Conservation (phyloP, 148 eudicot genomes). For the Pouteria glomerata region DNA sequence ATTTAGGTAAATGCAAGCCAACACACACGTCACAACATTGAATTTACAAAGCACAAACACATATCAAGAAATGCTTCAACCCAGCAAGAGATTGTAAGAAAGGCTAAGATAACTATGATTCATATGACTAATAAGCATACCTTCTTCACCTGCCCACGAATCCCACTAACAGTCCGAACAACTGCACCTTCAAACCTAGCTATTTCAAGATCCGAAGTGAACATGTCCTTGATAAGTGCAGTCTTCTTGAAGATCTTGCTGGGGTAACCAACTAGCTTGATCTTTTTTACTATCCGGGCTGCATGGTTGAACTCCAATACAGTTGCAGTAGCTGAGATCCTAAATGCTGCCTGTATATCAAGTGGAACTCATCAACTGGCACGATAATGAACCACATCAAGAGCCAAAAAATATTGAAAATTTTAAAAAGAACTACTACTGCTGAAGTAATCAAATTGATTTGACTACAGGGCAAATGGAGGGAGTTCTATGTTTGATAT, state of each 20-base stretch:
- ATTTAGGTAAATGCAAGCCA: no score
- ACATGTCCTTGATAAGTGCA: slow-evolving; percentile 87
- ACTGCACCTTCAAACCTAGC: slow-evolving; percentile 94
- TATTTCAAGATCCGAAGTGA: slow-evolving; percentile 96
- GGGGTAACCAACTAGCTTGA: slow-evolving; percentile 82
- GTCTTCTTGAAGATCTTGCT: slow-evolving; percentile 91
- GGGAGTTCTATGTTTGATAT: not conserved
- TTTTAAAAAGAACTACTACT: not conserved
- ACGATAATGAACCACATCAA: slow-evolving; percentile 5
- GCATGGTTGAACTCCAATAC: slow-evolving; percentile 87
- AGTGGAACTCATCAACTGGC: not conserved
- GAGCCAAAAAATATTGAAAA: not conserved
- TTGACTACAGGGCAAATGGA: no score
- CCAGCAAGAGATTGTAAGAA: not conserved
- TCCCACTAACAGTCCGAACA: slow-evolving; percentile 80
- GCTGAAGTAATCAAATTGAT: not conserved
- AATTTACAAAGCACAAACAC: not conserved
- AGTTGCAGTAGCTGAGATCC: slow-evolving; percentile 84
- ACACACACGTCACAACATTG: not conserved
- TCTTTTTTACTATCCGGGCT: slow-evolving; percentile 77
- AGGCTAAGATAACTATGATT: not conserved
- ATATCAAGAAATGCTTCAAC: not conserved
- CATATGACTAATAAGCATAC: slow-evolving; percentile 20
- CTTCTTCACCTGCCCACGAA: slow-evolving; percentile 96
- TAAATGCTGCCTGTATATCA: slow-evolving; percentile 61